Percentiles rank a stretch among this genome's conserved stretches.
Conservation (phyloP, 805 yeast species). For the Zygotorulaspora sp. region DNA sequence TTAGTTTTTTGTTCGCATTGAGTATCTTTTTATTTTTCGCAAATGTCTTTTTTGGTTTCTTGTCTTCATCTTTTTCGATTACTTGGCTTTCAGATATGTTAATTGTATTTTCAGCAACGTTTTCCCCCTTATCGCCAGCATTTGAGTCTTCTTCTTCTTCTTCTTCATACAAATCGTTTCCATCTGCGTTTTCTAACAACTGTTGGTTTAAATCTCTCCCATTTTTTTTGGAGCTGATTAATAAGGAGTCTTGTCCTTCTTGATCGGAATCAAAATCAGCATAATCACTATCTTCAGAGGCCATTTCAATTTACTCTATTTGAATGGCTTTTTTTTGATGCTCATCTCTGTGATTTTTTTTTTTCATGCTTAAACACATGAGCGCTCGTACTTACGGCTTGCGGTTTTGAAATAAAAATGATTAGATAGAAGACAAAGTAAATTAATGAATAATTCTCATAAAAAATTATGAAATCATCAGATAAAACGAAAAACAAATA, state of each 20-base stretch:
- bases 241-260: constrained; percentile 20
- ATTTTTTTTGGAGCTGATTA: constrained; percentile 20
- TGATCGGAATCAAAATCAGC: constrained; percentile 34
- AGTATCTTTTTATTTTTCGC: constrained; percentile 34
- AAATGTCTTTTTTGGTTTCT: constrained; percentile 13
- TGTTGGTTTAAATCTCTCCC: background rate
- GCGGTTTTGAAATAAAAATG: too few species aligned
- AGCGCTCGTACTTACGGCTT: too few species aligned
- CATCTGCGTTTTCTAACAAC: constrained; percentile 19
- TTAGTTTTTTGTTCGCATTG: constrained; percentile 45
- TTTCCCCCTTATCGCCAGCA: constrained; percentile 20
- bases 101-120: constrained; percentile 18
- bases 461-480: too few species aligned
- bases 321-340: too few species aligned
- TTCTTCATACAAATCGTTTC: constrained; percentile 12
- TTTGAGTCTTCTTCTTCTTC: constrained; percentile 16
- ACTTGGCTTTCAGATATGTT: background rate
- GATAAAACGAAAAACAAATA: too few species aligned
- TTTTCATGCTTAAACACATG: too few species aligned
- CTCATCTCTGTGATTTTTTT: too few species aligned
- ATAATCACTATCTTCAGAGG: constrained; percentile 19
- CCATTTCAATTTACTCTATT: too few species aligned
- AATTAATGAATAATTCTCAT: too few species aligned
- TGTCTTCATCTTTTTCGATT: background rate
- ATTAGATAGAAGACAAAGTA: too few species aligned